Conservation (phyloP, 1,284 basidiomycete species). For the Phaffia rhodozyma region DNA sequence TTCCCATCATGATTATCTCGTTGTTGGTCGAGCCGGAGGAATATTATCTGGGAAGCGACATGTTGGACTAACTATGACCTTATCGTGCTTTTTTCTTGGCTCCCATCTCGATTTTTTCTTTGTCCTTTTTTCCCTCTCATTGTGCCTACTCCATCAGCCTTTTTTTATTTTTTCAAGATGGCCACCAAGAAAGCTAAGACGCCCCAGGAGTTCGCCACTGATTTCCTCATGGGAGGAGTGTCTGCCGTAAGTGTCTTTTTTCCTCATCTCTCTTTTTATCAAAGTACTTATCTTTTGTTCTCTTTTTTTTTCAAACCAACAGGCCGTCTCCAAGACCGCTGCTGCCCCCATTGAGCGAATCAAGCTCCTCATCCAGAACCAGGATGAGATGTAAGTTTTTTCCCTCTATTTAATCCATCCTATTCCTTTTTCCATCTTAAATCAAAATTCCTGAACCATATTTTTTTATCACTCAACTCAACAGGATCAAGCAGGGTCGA, state of each 20-base stretch:
- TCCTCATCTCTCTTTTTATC: not conserved
- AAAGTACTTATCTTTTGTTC: not conserved
- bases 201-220: conserved; percentile 18
- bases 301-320: conserved; percentile 19
- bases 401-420: conserved; percentile 15
- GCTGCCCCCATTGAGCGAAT: conserved; percentile 99
- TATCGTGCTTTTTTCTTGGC: conserved; percentile 25
- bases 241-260: conserved; percentile 52
- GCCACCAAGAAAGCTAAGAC: conserved; percentile 17
- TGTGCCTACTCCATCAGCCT: conserved; percentile 35
- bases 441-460: conserved; percentile 3
- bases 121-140: conserved; percentile 12
- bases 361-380: conserved; percentile 94
- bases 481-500: conserved; percentile 86
- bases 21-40: too few species aligned
- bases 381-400: conserved; percentile 42
- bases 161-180: conserved; percentile 13
- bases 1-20: too few species aligned
- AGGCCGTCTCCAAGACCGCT: conserved; percentile 94
- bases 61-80: conserved; percentile 22
- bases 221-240: conserved; percentile 44
- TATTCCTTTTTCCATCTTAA: not conserved
- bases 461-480: conserved; percentile 24
- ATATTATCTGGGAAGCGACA: too few species aligned
- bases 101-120: conserved; percentile 19